These are phyloP conservation scores for Podaxis sp. DNA, from an alignment of 768 basidiomycete species.

Conservation along the genomic window DNA sequence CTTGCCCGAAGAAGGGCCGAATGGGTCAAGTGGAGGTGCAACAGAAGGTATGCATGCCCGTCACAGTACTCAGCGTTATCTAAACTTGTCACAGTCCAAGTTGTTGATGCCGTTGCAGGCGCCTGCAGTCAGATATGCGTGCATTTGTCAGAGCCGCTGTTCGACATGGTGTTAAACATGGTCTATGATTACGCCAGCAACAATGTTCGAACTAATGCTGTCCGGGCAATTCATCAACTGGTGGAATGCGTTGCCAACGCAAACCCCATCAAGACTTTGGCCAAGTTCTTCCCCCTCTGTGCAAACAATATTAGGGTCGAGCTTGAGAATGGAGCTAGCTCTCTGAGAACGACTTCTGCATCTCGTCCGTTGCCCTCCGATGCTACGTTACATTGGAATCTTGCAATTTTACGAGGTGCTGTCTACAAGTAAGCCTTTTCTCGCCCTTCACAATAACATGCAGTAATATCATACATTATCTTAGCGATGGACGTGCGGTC, in stretches of 20 bases:
- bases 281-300: constrained; percentile 77
- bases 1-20: constrained; percentile 77
- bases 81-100: constrained; percentile 46
- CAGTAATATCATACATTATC: constrained; percentile 1
- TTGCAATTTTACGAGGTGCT: constrained; percentile 77
- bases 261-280: constrained; percentile 72
- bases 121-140: constrained; percentile 79
- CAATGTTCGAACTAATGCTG: constrained; percentile 81
- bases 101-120: constrained; percentile 74
- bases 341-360: constrained; percentile 66
- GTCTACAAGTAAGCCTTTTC: constrained; percentile 64
- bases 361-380: constrained; percentile 74
- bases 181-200: constrained; percentile 81
- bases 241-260: constrained; percentile 86
- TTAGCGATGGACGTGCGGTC: constrained; percentile 63
- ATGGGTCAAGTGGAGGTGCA: constrained; percentile 60
- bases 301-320: constrained; percentile 68
- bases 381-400: constrained; percentile 86
- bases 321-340: constrained; percentile 83
- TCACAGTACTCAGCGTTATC: background rate
- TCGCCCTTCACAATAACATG: constrained; percentile 5
- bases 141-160: constrained; percentile 72
- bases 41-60: constrained; percentile 50
- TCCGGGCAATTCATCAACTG: constrained; percentile 82
- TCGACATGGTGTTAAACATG: constrained; percentile 79